Conservation (phyloP, 345 rosid genomes). For the Acer yangbiense region DNA sequence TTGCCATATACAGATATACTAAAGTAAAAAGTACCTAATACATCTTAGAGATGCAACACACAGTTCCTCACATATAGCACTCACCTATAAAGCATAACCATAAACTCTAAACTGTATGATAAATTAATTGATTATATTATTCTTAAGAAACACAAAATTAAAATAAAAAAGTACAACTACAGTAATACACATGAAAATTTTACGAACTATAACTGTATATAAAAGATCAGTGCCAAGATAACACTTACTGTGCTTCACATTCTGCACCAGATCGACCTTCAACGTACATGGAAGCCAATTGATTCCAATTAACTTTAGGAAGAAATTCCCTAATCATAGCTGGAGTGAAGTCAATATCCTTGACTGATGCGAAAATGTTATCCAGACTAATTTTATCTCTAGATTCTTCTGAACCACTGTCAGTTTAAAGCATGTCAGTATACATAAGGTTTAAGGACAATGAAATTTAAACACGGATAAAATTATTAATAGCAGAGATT, state of each 20-base stretch:
- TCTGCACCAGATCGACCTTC: constrained; percentile 75
- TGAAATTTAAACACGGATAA: not conserved
- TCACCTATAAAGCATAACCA: not conserved
- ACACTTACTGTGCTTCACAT: constrained; percentile 80
- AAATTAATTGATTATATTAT: not conserved
- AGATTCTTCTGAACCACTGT: constrained; percentile 56
- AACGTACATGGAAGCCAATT: constrained; percentile 61
- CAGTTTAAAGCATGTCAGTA: constrained; percentile 29
- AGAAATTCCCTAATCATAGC: constrained; percentile 69
- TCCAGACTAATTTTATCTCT: constrained; percentile 46
- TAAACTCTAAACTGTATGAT: not conserved
- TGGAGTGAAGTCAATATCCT: constrained; percentile 75
- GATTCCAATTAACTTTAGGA: constrained; percentile 84
- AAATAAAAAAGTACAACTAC: constrained; percentile 8
- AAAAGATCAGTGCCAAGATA: constrained; percentile 16
- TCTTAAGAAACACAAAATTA: not conserved
- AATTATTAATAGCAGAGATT: not conserved
- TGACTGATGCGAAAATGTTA: constrained; percentile 47
- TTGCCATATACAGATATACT: not conserved
- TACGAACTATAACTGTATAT: not conserved
- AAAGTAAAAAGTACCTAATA: not conserved
- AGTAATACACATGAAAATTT: not conserved
- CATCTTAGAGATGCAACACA: not conserved
- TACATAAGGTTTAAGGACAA: constrained; percentile 19
- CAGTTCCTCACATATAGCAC: not conserved